phyloP scores from a whole-genome alignment of 495 filamentous ascomycete genomes.

The Lophiotrema nucula region DNA sequence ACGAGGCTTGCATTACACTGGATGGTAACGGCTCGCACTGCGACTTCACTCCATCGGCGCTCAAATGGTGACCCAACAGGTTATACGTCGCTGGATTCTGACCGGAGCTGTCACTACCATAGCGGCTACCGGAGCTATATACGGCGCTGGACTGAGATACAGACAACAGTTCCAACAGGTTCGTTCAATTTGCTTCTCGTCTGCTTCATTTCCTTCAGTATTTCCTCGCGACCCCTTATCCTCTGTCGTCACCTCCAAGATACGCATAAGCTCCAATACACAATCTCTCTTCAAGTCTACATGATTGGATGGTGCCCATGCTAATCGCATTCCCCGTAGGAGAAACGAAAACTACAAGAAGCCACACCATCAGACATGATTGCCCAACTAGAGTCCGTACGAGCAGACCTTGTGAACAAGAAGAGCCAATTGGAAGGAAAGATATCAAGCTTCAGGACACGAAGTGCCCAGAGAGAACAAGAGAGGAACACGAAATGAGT shows the following conservation, averaged over 20 bases:
- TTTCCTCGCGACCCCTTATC: background rate
- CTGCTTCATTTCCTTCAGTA: background rate
- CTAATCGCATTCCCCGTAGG: slow-evolving; percentile 14
- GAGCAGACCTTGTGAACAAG: slow-evolving; percentile 50
- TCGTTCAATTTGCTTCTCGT: background rate
- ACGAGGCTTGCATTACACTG: too few relatives aligned
- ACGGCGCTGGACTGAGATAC: slow-evolving; percentile 60
- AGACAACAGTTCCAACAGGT: slow-evolving; percentile 45
- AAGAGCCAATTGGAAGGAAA: slow-evolving; percentile 57
- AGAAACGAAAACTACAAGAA: slow-evolving; percentile 36
- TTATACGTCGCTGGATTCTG: slow-evolving; percentile 42
- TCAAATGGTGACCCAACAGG: slow-evolving; percentile 21
- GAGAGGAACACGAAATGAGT: slow-evolving; percentile 18
- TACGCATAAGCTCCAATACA: background rate
- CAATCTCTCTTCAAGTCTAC: too few relatives aligned
- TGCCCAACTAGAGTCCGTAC: slow-evolving; percentile 49
- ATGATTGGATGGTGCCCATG: too few relatives aligned
- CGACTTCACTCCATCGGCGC: too few relatives aligned
- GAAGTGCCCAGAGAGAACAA: slow-evolving; percentile 1
- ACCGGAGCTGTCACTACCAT: slow-evolving; percentile 52
- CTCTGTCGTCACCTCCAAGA: background rate
- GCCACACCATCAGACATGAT: slow-evolving; percentile 56
- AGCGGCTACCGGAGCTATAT: slow-evolving; percentile 51
- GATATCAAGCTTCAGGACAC: slow-evolving; percentile 47
- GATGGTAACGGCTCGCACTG: too few relatives aligned